Evolutionary conservation across 805 yeast species (phyloP).

Genomic region (Nakazawaea peltata): DNA sequence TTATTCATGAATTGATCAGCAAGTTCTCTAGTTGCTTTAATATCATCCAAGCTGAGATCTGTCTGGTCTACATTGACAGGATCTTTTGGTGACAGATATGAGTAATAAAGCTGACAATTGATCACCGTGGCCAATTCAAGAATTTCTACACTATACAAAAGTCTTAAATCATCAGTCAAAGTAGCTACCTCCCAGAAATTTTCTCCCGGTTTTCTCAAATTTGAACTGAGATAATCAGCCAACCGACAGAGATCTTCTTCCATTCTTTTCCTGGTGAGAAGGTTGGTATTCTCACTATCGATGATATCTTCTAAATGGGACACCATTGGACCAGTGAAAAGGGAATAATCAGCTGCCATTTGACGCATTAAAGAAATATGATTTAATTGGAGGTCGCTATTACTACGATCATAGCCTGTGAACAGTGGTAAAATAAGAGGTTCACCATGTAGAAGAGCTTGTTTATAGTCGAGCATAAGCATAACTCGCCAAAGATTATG

Average conservation of each 20-base stretch:
- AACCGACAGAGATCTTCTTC: constrained; percentile 2
- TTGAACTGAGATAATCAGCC: constrained; percentile 1
- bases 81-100: background rate
- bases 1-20: constrained; percentile 4
- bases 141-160: constrained; percentile 5
- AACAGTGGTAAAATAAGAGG: constrained; percentile 5
- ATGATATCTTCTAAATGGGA: background rate
- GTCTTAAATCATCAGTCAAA: constrained; percentile 1
- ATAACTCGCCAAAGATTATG: constrained; percentile 6
- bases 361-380: constrained; percentile 7
- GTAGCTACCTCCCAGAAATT: constrained; percentile 3
- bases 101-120: constrained; percentile 2
- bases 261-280: constrained; percentile 1
- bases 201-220: constrained; percentile 2
- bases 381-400: background rate
- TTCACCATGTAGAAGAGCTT: background rate
- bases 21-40: constrained; percentile 1
- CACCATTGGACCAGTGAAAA: background rate
- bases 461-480: constrained; percentile 4
- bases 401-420: constrained; percentile 2
- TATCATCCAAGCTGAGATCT: background rate
- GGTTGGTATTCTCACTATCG: background rate
- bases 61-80: background rate
- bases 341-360: constrained; percentile 2
- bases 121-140: constrained; percentile 5